Percentiles rank a stretch among this genome's conserved stretches.
phyloP scores from a whole-genome alignment of 257 asterid genomes.

The Ballota nigra region DNA sequence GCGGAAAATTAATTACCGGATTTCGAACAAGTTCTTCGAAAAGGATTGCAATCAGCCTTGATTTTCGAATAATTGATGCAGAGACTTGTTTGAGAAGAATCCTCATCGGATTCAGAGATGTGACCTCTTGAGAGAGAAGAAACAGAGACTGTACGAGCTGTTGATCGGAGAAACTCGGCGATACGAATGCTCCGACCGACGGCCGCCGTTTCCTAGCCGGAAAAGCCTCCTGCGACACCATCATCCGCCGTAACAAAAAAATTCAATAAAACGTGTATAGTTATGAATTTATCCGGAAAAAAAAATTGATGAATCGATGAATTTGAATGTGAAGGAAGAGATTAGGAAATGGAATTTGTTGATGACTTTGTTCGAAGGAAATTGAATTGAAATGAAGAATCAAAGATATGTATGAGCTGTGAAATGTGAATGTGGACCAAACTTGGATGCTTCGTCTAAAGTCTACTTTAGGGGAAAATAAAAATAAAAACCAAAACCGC shows the following conservation, averaged over 20 bases:
- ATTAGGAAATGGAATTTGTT: conserved; percentile 10
- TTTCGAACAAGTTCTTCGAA: conserved; percentile 62
- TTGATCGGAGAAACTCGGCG: conserved; percentile 54
- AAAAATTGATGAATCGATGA: neutral
- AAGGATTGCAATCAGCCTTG: conserved; percentile 54
- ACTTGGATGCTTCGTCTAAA: conserved; percentile 35
- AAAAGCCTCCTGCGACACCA: conserved; percentile 60
- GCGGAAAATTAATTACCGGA: conserved; percentile 42
- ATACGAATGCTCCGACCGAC: conserved; percentile 51
- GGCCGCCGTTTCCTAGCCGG: conserved; percentile 74
- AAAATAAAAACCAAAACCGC: neutral
- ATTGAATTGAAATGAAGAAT: conserved; percentile 32
- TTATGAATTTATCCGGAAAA: neutral
- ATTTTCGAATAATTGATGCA: conserved; percentile 53
- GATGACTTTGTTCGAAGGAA: conserved; percentile 35
- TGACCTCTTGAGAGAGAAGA: conserved; percentile 56
- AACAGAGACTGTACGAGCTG: conserved; percentile 61
- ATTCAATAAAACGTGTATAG: neutral
- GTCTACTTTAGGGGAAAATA: conserved; percentile 26
- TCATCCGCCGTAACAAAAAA: conserved; percentile 15
- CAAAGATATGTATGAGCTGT: conserved; percentile 56
- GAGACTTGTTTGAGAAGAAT: conserved; percentile 48
- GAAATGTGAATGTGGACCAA: conserved; percentile 55
- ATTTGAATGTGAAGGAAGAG: conserved; percentile 2
- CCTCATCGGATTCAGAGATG: conserved; percentile 43